Evolutionary conservation across 768 basidiomycete genomes (phyloP), one percentile per base, ranked within the genome.

Genomic region (Imleria badia): DNA sequence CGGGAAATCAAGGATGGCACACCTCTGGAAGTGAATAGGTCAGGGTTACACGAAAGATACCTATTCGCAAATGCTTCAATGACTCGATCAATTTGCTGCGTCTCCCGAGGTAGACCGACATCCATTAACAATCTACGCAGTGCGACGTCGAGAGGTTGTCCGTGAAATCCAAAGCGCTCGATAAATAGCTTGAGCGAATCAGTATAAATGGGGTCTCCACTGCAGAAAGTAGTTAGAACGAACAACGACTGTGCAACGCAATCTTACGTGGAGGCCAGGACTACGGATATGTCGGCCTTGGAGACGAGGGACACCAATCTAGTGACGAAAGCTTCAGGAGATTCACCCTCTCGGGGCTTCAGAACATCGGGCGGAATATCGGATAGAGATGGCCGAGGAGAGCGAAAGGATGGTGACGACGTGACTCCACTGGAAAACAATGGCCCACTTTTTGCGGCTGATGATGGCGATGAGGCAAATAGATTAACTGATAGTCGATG

Each of bases 11-110:
- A 44, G 23, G 6, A 13, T 40, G 7, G 56, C 78, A 55, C 63
- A 90, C 93, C 94, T 65, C 89, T 81, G 17, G 86, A 84, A 13
- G 75, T 75, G 65, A 95, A 98, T 39, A 98, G 69, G 38, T 76
- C 81, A 45, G 88, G 86, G 67, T 98, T 96, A 69, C 93, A 94
- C 44, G 81, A 76, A 54, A 85, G 73, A 71, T 97, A 99, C 55
- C 89, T 82, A 41, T 76, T 78, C 6, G 96, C 91, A 72, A 99
- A 99, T 0, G 92, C 91, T 72, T 98, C 94, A 64, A 99, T 92
- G 45, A 98, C 92, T 53, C 97, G 81, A 72, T 99, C 97, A 55
- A 99, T 99, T 71, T 98, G 96, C 68, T 99, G 97, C 2, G 97
- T 98, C 76, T 99, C 97, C 51, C 87, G 81, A 3, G 97, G 97